phyloP scores from a whole-genome alignment of 2,329 filamentous ascomycete genomes.

The Colletotrichum sp. region DNA sequence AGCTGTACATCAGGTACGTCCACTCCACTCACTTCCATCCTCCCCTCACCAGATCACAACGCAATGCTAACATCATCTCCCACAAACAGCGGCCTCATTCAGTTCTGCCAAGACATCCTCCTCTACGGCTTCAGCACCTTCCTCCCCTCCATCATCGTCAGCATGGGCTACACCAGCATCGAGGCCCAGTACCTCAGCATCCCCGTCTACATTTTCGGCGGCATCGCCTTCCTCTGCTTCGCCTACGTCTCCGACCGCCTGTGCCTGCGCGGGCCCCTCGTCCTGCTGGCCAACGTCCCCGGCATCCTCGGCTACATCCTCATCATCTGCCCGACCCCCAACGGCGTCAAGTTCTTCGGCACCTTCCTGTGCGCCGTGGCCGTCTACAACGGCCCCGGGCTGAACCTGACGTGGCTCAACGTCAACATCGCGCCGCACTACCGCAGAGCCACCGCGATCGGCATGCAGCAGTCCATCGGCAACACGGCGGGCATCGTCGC shows the following conservation, averaged over 20 bases:
- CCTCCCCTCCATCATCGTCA: conserved; percentile 58
- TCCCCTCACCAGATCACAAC: neutral
- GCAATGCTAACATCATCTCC: neutral
- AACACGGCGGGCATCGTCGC: conserved; percentile 51
- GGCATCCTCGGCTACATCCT: conserved; percentile 55
- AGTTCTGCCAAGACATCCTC: conserved; percentile 57
- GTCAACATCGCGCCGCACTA: conserved; percentile 51
- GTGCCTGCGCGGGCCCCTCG: conserved; percentile 41
- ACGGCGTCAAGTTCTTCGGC: conserved; percentile 55
- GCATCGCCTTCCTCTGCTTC: conserved; percentile 46
- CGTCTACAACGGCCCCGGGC: conserved; percentile 52
- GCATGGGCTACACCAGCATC: conserved; percentile 55
- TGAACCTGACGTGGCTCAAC: conserved; percentile 52
- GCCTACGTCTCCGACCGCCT: conserved; percentile 52
- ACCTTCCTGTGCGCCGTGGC: conserved; percentile 53
- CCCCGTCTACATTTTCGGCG: conserved; percentile 59
- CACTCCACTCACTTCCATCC: neutral
- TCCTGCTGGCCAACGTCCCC: conserved; percentile 61
- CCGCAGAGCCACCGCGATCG: conserved; percentile 49
- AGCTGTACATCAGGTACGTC: conserved; percentile 51
- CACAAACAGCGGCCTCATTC: conserved; percentile 38
- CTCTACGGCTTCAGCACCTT: conserved; percentile 65
- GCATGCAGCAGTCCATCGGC: conserved; percentile 35
- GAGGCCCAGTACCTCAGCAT: conserved; percentile 60
- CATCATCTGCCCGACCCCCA: conserved; percentile 50